A percentile compares a stretch with the other conserved stretches of the same genome.
Conservation (phyloP, 768 basidiomycete genomes). For the Xerocomellus dryophilus region DNA sequence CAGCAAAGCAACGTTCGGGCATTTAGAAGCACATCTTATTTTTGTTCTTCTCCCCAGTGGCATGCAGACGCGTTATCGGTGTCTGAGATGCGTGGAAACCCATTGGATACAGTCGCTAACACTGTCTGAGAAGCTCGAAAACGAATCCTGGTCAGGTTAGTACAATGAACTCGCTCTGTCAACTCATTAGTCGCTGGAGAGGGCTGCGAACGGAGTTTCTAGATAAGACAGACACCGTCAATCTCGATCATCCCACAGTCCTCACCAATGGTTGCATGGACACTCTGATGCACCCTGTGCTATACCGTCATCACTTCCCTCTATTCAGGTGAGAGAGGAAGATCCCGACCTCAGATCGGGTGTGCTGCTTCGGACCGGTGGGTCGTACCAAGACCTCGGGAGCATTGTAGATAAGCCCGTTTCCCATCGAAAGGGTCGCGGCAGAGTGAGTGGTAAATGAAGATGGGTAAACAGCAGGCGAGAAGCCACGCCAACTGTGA, state of each 20-base stretch:
- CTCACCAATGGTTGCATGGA: constrained; percentile 12
- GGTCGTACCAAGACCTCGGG: neutral
- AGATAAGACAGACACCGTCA: neutral
- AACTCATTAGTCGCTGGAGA: neutral
- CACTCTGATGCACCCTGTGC: constrained; percentile 1
- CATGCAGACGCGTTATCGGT: neutral
- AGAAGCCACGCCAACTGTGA: neutral
- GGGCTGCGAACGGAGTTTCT: neutral
- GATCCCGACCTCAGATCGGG: neutral
- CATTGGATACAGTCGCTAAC: neutral
- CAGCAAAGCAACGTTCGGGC: neutral
- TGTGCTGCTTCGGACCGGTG: constrained; percentile 9
- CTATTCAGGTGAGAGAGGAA: neutral
- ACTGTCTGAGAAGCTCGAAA: constrained; percentile 8
- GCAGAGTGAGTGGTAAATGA: neutral
- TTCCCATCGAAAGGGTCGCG: constrained; percentile 25
- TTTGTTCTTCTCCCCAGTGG: neutral
- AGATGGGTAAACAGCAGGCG: neutral
- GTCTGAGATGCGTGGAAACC: neutral
- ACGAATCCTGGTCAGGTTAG: neutral
- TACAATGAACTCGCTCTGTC: neutral
- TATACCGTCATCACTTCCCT: constrained; percentile 12
- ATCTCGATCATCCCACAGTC: constrained; percentile 3
- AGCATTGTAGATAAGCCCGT: neutral
- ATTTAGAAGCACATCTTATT: neutral